Evolutionary conservation across 2,329 filamentous ascomycete species (phyloP).

Genomic region (Colletotrichum neosansevieriae): DNA sequence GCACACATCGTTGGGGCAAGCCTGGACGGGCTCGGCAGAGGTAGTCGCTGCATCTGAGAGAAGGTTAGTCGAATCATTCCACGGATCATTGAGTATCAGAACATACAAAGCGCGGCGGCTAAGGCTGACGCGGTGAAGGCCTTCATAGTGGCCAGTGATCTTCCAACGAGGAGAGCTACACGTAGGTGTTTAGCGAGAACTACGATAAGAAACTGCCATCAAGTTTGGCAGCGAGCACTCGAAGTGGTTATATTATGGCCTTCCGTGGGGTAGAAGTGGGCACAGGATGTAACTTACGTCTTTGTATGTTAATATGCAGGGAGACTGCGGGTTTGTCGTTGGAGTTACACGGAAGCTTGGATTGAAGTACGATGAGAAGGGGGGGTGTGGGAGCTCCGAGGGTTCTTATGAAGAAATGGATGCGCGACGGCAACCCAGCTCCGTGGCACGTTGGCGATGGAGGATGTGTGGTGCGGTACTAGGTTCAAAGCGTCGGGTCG

Average conservation of each 20-base stretch:
- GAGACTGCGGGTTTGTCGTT: slow-evolving; percentile 20
- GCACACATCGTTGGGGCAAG: slow-evolving; percentile 62
- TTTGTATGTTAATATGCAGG: slow-evolving; percentile 17
- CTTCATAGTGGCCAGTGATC: slow-evolving; percentile 29
- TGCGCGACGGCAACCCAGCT: slow-evolving; percentile 20
- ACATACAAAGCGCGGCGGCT: slow-evolving; percentile 34
- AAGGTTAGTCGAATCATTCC: not conserved
- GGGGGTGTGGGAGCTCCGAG: slow-evolving; percentile 19
- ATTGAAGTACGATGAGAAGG: rapidly evolving
- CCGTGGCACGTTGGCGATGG: slow-evolving; percentile 11
- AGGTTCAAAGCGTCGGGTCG: slow-evolving; percentile 36
- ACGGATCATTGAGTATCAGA: not conserved
- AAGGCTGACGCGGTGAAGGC: slow-evolving; percentile 30
- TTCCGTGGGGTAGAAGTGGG: not conserved
- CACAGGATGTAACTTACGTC: slow-evolving; percentile 18
- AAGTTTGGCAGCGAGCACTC: not conserved
- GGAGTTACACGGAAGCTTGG: not conserved
- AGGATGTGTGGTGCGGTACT: slow-evolving; percentile 17
- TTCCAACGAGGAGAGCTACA: too few relatives aligned
- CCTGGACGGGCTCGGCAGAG: slow-evolving; percentile 47
- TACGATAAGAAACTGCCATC: too few relatives aligned
- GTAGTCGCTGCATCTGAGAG: slow-evolving; percentile 44
- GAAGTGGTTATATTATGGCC: not conserved
- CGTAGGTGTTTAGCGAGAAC: not conserved
- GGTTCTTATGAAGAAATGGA: slow-evolving; percentile 36